Base-by-base conservation (phyloP, 768 basidiomycete genomes). In the Russula dissimulans region DNA sequence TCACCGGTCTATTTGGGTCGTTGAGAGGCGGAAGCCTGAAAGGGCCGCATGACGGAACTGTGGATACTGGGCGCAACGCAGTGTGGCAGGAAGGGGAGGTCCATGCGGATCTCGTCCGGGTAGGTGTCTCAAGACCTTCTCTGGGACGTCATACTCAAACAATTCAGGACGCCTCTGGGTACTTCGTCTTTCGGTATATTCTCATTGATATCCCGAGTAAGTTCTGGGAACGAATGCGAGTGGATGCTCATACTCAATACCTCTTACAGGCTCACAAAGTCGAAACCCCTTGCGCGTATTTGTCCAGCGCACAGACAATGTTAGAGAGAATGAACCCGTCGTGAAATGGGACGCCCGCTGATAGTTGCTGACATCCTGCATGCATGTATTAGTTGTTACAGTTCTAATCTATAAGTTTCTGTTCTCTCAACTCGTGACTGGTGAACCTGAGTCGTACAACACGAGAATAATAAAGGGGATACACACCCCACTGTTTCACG, bases 191-290 rank as follows among this genome's bases (percentile, higher is more conserved):
- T 71, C 79, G 85, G 52, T 90, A 90, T 70, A 76, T 91, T 51
- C 76, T 90, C 46, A 78, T 91, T 44, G 89, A 91, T 71, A 79
- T 91, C 58, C 89, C 89, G 38, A 84, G 89, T 91, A 71, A 62
- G 86, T 76, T 50, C 66, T 18, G 12, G 44, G 22, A 36, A 43
- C 39, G 4, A 50, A 29, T 59, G 50, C 70, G 68, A 17, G 68
- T 70, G 26, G 69, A 67, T 69, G 69, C 54, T 67, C 66, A 71
- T 70, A 36, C 69, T 54, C 57, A 22, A 32, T 60, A 52, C 55
- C 57, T 51, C 32, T 52, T 54, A 26, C 62, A 89, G 87, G 77
- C 68, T 87, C 88, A 26, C 80, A 82, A 64, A 76, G 77, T 60
- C 76, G 78, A 51, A 83, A 82, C 69, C 77, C 84, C 53, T 74